Percentiles rank a stretch among this genome's conserved stretches.
These are phyloP conservation scores for Prunus fruticosa DNA, from an alignment of 306 rosid species.

Conservation along the genomic window DNA sequence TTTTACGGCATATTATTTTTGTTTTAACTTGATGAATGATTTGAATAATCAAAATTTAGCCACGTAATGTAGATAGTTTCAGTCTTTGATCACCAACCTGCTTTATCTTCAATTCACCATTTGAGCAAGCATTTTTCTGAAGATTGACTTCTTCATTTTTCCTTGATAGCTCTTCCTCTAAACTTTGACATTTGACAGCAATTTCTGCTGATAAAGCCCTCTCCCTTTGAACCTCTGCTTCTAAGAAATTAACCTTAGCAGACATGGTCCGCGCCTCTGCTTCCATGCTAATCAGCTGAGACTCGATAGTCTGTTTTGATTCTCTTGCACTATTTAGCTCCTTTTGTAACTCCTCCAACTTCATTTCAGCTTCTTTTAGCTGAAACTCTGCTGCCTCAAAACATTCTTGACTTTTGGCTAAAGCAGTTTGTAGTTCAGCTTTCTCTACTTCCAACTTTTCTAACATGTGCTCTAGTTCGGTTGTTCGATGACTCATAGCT, in stretches of 20 bases:
- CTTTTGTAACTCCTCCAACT: constrained; percentile 55
- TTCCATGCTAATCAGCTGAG: constrained; percentile 60
- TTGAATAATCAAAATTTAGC: neutral
- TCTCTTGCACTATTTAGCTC: constrained; percentile 52
- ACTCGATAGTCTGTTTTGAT: constrained; percentile 57
- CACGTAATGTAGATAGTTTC: neutral
- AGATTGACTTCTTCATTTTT: constrained; percentile 50
- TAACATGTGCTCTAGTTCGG: constrained; percentile 38
- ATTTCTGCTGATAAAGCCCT: constrained; percentile 47
- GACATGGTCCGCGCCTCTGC: constrained; percentile 56
- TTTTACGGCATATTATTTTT: neutral
- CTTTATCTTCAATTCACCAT: constrained; percentile 63
- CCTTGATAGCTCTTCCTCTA: constrained; percentile 61
- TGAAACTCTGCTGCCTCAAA: constrained; percentile 51
- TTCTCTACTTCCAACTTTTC: constrained; percentile 50
- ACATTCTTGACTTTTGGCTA: constrained; percentile 49
- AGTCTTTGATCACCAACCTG: constrained; percentile 54
- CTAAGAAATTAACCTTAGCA: constrained; percentile 49
- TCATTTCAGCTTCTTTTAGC: constrained; percentile 53
- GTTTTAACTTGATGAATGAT: constrained; percentile 9
- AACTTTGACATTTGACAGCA: constrained; percentile 41
- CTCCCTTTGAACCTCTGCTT: constrained; percentile 58
- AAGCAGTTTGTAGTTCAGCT: constrained; percentile 38
- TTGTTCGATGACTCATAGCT: constrained; percentile 5
- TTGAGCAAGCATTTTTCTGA: constrained; percentile 39